Conservation (phyloP, 2,329 filamentous ascomycete species). For the Xylaria sp. region DNA sequence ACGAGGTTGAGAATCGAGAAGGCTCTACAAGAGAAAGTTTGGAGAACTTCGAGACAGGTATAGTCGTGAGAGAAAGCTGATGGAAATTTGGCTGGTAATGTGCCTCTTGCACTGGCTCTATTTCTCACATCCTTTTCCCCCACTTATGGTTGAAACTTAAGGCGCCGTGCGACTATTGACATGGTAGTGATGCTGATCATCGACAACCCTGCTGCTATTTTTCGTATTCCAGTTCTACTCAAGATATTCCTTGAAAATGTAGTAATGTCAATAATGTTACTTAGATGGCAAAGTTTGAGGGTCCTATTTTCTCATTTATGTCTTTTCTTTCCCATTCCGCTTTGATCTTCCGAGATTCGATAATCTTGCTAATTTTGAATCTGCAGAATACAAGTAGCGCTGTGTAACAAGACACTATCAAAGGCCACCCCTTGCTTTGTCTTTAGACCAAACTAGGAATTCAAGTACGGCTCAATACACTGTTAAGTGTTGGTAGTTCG, state of each 20-base stretch:
- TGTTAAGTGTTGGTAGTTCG: not conserved
- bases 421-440: not conserved
- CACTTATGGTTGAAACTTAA: not conserved
- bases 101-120: not conserved
- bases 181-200: no score
- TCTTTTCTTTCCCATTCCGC: not conserved
- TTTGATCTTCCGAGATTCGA: no score
- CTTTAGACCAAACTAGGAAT: not conserved
- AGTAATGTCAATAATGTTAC: not conserved
- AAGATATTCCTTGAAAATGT: not conserved
- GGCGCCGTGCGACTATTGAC: no score
- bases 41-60: conserved; percentile 22
- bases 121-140: not conserved
- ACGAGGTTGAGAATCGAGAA: conserved; percentile 14
- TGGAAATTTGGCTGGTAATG: not conserved
- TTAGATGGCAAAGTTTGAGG: not conserved
- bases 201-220: no score
- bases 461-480: not conserved
- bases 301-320: not conserved
- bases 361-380: not conserved
- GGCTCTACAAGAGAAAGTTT: conserved; percentile 19
- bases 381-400: not conserved
- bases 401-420: not conserved
- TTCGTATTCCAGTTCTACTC: no score
- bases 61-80: conserved; percentile 18